These are phyloP conservation scores for Claviceps africana DNA, from an alignment of 2,329 filamentous ascomycete genomes.

Conservation along the genomic window DNA sequence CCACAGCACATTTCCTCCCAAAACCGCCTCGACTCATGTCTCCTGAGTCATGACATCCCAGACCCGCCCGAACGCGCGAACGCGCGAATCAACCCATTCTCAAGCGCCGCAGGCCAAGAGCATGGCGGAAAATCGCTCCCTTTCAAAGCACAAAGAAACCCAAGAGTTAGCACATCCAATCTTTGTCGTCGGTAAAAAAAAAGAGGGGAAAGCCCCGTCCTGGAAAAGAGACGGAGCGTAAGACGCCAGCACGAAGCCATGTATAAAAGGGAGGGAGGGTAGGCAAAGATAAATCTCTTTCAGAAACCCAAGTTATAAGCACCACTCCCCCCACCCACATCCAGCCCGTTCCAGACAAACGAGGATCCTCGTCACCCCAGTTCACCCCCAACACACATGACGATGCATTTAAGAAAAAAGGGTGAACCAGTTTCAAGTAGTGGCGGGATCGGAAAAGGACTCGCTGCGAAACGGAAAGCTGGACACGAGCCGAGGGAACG, in stretches of 20 bases:
- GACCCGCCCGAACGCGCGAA: too few species aligned
- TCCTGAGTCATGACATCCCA: too few species aligned
- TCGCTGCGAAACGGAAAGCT: neutral
- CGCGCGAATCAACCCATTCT: neutral
- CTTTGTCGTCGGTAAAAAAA: neutral
- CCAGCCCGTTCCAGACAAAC: slow-evolving; percentile 13
- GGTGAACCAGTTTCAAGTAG: slow-evolving; percentile 9
- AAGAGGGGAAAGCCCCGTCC: neutral
- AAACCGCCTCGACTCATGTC: neutral
- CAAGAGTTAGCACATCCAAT: neutral
- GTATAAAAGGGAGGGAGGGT: neutral
- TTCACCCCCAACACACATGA: slow-evolving; percentile 17
- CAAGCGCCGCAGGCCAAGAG: neutral
- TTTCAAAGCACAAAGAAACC: neutral
- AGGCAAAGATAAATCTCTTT: slow-evolving; percentile 18
- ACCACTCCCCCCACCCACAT: slow-evolving; percentile 26
- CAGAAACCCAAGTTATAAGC: slow-evolving; percentile 34
- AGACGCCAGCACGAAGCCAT: neutral
- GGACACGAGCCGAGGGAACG: slow-evolving; percentile 9
- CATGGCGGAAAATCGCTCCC: neutral
- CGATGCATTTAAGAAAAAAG: slow-evolving; percentile 15
- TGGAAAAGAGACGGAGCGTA: neutral
- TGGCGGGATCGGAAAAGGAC: slow-evolving; percentile 9
- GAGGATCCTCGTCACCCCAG: slow-evolving; percentile 9
- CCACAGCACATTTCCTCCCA: too few species aligned